Base-by-base conservation (phyloP, 2,329 filamentous ascomycete species). In the Nigrospora osmanthi region DNA sequence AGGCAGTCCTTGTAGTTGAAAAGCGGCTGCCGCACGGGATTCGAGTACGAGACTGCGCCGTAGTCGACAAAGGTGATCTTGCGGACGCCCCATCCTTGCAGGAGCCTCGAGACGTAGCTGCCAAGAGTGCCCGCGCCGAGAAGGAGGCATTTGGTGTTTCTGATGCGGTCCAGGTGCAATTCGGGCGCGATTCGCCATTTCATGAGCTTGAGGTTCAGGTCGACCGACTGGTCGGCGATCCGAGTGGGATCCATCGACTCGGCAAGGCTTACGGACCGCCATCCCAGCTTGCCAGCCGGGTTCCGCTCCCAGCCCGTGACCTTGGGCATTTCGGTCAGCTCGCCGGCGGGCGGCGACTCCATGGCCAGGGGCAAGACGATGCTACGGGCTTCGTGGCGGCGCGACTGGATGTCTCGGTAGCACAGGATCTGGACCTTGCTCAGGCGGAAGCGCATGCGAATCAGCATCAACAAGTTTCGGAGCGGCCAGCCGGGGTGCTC, bases 31-130 rank as follows among this genome's bases (percentile, higher is more conserved):
- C 93, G 82, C 11, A 97, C 93, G 0, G 93, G 93, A 57, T 98
- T 98, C 2, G 91, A 97, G 62, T 89, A 98, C 7, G 90, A 96
- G 32, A 98, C 91, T 5, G 77, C 80, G 11, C 87, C 93, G 57
- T 95, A 95, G 67, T 98, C 93, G 50, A 98, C 81, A 61, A 98
- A 95, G 0, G 90, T 96, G 53, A 98, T 91, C 60, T 94, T 93
- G 19, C 86, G 80, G 11, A 97, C 89, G 12, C 93, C 93, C 93
- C 93, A 98, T 2, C 88, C 93, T 75, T 97, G 83, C 35, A 98
- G 66, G 49, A 90, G 94, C 43, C 93, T 79, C 11, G 90, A 89
- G 16, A 98, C 90, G 60, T 97, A 97, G 49, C 89, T 90, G 10
- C 93, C 93, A 1, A 98, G 73, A 0, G 93, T 98, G 13, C 93